Base-by-base conservation (phyloP, 73 alveolate species). In the Paramecium tetraurelia region DNA sequence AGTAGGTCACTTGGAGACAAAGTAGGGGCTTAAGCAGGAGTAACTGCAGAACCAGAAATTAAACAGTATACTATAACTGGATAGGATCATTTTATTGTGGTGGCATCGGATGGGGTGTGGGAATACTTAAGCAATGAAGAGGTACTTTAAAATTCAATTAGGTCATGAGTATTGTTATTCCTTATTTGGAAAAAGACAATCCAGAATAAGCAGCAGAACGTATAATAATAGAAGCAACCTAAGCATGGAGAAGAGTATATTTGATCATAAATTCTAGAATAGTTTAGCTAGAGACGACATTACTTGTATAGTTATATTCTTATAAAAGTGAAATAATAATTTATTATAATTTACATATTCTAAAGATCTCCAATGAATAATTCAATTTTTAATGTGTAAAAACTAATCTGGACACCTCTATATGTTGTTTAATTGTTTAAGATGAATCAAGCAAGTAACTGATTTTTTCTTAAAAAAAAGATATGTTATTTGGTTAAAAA, bases 1-100 rank as follows among this genome's bases (percentile, higher is more conserved):
- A 92, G 98, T 18, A 92, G 99, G 68, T 96, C 99, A 18, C 87
- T 98, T 72, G 99, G 99, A 20, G 99, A 98, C 92, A 70, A 92
- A 72, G 93, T 96, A 40, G 99, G 98, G 1, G 97, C 95, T 27
- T 48, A 84, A 85, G 98, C 95, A 9, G 99, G 99, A 22, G 99
- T 98, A 20, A 86, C 72, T 40, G 86, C 96, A 40, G 93, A 83
- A 5, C 96, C 96, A 29, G 96, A 80, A 21, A 80, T 80, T 2
- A 24, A 24, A 63, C 1, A 43, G 21, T 80, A 40, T 46, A 1
- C 70, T 24, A 48, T 80, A 14, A 24, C 70, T 14, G 90, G 18
- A 43, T 27, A 80, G 33, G 94, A 89, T 89, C 57, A 89, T 38
- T 89, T 89, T 89, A 70, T 89, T 33, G 43, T 89, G 2, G 94